Evolutionary conservation across 2,329 filamentous ascomycete species (phyloP).

Genomic region (Exserohilum rostratum): DNA sequence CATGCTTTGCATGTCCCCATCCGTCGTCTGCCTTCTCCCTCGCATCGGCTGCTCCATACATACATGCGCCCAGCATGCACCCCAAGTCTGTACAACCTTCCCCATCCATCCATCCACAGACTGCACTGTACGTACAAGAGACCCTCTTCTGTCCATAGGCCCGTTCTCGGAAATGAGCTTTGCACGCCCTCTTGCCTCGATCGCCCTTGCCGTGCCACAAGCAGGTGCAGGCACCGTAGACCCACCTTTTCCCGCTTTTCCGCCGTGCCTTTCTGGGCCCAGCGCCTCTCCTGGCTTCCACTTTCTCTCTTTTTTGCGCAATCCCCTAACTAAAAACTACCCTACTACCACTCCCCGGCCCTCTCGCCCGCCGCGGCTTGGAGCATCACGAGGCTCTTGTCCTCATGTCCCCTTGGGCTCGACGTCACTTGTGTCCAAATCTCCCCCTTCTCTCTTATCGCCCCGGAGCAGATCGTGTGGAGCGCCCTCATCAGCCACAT

Average conservation of each 20-base stretch:
- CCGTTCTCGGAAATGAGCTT: slow-evolving; percentile 36
- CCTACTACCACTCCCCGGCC: background rate
- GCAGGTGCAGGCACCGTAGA: slow-evolving; percentile 16
- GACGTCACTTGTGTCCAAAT: slow-evolving; percentile 25
- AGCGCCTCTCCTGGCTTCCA: too few species aligned
- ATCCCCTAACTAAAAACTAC: background rate
- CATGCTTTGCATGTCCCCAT: slow-evolving; percentile 7
- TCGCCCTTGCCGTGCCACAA: slow-evolving; percentile 29
- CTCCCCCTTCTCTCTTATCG: background rate
- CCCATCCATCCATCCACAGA: too few species aligned
- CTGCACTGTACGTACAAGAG: too few species aligned
- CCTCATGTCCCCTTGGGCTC: background rate
- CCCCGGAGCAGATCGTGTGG: background rate
- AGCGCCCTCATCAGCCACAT: too few species aligned
- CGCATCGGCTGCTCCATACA: too few species aligned
- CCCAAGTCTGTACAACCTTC: too few species aligned
- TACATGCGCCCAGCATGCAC: too few species aligned
- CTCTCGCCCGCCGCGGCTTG: background rate
- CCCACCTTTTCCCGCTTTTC: slow-evolving; percentile 9
- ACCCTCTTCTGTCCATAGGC: background rate
- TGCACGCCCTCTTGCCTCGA: slow-evolving; percentile 15
- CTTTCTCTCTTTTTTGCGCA: slow-evolving; percentile 17
- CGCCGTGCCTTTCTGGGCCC: too few species aligned
- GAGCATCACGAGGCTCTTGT: slow-evolving; percentile 6
- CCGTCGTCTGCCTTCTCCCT: background rate